Evolutionary conservation across 305 asterid genomes (phyloP), one percentile per base, ranked within the genome.

Genomic region (Fraxinus baroniana): DNA sequence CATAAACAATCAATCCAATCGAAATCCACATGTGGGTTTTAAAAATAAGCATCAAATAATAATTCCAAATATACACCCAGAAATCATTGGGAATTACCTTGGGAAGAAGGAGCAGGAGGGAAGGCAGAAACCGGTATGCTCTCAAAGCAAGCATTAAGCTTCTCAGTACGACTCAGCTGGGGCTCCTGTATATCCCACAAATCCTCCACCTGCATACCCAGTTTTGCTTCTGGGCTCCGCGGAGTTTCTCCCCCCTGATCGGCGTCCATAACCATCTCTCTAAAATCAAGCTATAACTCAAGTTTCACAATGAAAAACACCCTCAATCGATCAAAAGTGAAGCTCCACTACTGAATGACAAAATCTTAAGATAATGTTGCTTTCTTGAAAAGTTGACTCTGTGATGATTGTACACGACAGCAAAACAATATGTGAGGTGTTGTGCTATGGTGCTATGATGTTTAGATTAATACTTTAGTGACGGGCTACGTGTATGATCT

Each of bases 181-280:
- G 97, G 91, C 84, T 94, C 97, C 82, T 92, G 97, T 28, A 90
- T 62, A 79, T 96, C 99, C 98, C 99, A 96, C 4, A 96, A 86
- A 90, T 92, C 98, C 85, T 96, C 98, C 9, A 96, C 98, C 60
- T 93, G 93, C 98, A 93, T 91, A 68, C 99, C 99, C 83, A 96
- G 86, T 88, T 88, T 89, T n/a, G 99, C 98, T 37, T 94, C 99
- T 74, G 99, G 98, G 88, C 99, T 96, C 83, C 97, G 83, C 37
- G 99, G 98, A 57, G 97, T 90, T 78, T 85, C 87, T 55, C 92
- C 87, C 6, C 90, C 96, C 78, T 68, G 20, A 68, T 68, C 39
- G 9, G 74, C 22, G 74, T 89, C 96, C 85, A 86, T 83, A 83
- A 77, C 90, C 97, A 91, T 95, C 83, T 78, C 78, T 28, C 33